A percentile compares a stretch with the other conserved stretches of the same genome.
phyloP scores from a whole-genome alignment of 805 yeast genomes.

The Wickerhamomyces hampshirensis region DNA sequence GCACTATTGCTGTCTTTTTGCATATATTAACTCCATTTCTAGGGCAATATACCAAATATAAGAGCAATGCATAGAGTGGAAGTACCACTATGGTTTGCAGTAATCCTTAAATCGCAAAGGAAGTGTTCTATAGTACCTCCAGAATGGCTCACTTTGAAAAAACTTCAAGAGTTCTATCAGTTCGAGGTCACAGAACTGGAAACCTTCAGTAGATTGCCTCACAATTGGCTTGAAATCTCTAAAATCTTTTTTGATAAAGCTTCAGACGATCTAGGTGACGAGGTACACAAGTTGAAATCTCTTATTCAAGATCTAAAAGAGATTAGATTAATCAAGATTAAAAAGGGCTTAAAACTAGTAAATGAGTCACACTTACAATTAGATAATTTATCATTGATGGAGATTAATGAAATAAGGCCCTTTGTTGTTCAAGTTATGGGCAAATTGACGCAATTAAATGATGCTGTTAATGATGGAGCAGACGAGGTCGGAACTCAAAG shows the following conservation, averaged over 20 bases:
- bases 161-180: conserved; percentile 53
- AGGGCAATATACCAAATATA: conserved; percentile 48
- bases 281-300: conserved; percentile 65
- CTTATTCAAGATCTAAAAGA: conserved; percentile 81
- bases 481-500: conserved; percentile 6
- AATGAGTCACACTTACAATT: conserved; percentile 81
- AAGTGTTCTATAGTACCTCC: conserved; percentile 87
- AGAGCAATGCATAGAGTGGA: conserved; percentile 62
- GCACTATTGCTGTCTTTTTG: neutral
- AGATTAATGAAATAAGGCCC: conserved; percentile 84
- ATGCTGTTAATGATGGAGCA: conserved; percentile 20
- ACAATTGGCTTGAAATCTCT: conserved; percentile 84
- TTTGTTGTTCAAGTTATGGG: conserved; percentile 79
- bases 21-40: conserved; percentile 11
- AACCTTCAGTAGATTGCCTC: conserved; percentile 69
- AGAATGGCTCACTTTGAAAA: conserved; percentile 62
- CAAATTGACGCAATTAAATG: conserved; percentile 55
- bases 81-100: conserved; percentile 86
- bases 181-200: conserved; percentile 56
- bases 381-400: conserved; percentile 78
- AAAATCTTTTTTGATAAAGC: conserved; percentile 65
- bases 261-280: conserved; percentile 71
- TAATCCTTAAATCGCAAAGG: conserved; percentile 75
- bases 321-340: conserved; percentile 71
- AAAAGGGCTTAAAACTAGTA: conserved; percentile 71